Evolutionary conservation across 148 eudicot genomes (phyloP).

Genomic region (Amaranthus palmeri): DNA sequence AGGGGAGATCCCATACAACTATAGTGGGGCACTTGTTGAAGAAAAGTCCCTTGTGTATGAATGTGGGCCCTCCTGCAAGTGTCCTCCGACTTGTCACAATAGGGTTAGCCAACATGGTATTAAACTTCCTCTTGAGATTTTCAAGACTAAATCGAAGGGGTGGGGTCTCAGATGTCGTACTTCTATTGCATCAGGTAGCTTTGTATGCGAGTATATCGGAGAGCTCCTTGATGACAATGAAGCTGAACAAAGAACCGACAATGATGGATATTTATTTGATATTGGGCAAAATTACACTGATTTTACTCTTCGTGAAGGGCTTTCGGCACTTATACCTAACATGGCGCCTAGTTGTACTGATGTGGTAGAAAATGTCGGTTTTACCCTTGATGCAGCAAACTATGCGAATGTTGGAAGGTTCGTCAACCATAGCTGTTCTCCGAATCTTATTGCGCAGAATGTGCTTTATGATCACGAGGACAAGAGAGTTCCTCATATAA

Average conservation of each 20-base stretch:
- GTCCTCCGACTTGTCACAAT: slow-evolving; percentile 74
- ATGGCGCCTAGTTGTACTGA: slow-evolving; percentile 18
- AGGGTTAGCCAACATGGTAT: slow-evolving; percentile 79
- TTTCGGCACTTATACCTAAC: slow-evolving; percentile 33
- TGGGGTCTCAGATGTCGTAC: slow-evolving; percentile 82
- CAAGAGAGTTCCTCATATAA: slow-evolving; percentile 78
- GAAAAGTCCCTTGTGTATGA: slow-evolving; percentile 73
- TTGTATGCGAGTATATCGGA: slow-evolving; percentile 88
- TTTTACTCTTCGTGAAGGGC: slow-evolving; percentile 31
- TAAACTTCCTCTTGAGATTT: slow-evolving; percentile 71
- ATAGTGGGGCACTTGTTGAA: slow-evolving; percentile 76
- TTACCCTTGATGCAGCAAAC: slow-evolving; percentile 72
- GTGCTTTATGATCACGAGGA: slow-evolving; percentile 84
- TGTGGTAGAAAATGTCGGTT: slow-evolving; percentile 50
- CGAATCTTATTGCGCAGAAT: slow-evolving; percentile 85
- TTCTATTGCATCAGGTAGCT: slow-evolving; percentile 77
- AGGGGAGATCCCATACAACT: slow-evolving; percentile 78
- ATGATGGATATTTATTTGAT: slow-evolving; percentile 82
- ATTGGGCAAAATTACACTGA: slow-evolving; percentile 72
- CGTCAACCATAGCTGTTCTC: slow-evolving; percentile 88
- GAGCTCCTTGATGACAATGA: slow-evolving; percentile 84
- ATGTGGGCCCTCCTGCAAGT: slow-evolving; percentile 82
- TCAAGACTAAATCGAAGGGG: slow-evolving; percentile 76
- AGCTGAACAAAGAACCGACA: slow-evolving; percentile 66
- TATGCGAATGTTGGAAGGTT: slow-evolving; percentile 85